phyloP scores from a whole-genome alignment of 176 grass and related monocot genomes.

The Oryza glaberrima region DNA sequence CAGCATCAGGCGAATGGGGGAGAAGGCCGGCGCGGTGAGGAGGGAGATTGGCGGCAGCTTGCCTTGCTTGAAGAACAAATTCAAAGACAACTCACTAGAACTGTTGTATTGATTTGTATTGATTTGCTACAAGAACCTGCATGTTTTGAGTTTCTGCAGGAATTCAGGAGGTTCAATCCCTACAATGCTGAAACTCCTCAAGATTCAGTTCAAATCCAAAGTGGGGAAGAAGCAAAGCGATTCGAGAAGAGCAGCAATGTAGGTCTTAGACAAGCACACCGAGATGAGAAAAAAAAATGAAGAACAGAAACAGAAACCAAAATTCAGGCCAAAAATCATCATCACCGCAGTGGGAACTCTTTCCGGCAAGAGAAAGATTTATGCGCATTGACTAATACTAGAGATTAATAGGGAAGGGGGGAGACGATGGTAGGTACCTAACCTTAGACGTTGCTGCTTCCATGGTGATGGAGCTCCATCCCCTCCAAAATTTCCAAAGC shows the following conservation, averaged over 20 bases:
- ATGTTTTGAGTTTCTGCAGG: neutral
- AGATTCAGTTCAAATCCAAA: neutral
- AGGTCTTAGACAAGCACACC: neutral
- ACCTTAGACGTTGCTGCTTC: neutral
- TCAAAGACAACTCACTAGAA: neutral
- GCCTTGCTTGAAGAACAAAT: neutral
- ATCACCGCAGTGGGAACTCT: neutral
- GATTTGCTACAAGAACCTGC: neutral
- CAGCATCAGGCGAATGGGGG: no score
- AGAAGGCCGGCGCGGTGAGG: no score
- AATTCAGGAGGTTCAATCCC: neutral
- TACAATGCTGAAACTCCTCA: neutral
- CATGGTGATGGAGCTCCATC: slow-evolving; percentile 35
- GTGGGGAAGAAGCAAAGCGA: neutral
- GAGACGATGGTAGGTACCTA: slow-evolving; percentile 6
- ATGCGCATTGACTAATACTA: neutral
- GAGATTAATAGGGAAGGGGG: neutral
- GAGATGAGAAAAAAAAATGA: no score
- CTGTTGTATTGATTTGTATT: neutral
- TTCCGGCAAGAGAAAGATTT: neutral
- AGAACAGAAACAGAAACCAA: neutral
- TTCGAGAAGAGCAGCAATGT: neutral
- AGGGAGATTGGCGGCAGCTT: no score
- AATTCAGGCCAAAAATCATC: neutral
- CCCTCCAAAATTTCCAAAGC: neutral